These are phyloP conservation scores for Kalaharituber pfeilii DNA, from an alignment of 2,329 filamentous ascomycete species.

Conservation along the genomic window DNA sequence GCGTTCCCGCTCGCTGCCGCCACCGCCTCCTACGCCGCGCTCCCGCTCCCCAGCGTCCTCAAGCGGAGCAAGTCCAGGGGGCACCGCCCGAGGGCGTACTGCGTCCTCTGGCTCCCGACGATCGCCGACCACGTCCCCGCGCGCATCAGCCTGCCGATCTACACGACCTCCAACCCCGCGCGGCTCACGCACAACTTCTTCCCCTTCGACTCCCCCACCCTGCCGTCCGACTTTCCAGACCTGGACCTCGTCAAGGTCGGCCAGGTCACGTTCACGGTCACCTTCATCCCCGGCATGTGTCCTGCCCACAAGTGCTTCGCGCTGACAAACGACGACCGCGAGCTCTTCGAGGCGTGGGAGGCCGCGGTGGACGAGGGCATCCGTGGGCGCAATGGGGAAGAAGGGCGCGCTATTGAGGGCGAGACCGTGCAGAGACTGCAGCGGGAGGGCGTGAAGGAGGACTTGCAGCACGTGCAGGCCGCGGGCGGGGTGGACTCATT, in stretches of 20 bases:
- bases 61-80: neutral
- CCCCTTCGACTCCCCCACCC: slow-evolving; percentile 35
- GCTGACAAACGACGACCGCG: slow-evolving; percentile 69
- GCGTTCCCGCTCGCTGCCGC: too few relatives aligned
- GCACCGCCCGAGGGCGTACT: slow-evolving; percentile 38
- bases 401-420: slow-evolving; percentile 45
- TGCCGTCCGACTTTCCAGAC: slow-evolving; percentile 27
- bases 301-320: slow-evolving; percentile 70
- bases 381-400: slow-evolving; percentile 48
- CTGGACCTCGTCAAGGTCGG: slow-evolving; percentile 65
- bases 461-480: slow-evolving; percentile 46
- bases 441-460: slow-evolving; percentile 60
- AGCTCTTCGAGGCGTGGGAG: slow-evolving; percentile 91
- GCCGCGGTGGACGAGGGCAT: slow-evolving; percentile 80
- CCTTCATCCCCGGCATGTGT: slow-evolving; percentile 82
- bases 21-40: slow-evolving; percentile 38
- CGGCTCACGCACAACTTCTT: slow-evolving; percentile 87
- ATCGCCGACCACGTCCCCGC: slow-evolving; percentile 62
- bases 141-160: slow-evolving; percentile 76
- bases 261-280: slow-evolving; percentile 58
- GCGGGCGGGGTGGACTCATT: slow-evolving; percentile 51
- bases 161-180: slow-evolving; percentile 54
- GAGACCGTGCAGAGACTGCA: slow-evolving; percentile 57
- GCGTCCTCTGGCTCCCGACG: slow-evolving; percentile 71
- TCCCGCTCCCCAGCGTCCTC: slow-evolving; percentile 39